Conservation (phyloP, 2,329 filamentous ascomycete genomes). For the Orbilia brochopaga region DNA sequence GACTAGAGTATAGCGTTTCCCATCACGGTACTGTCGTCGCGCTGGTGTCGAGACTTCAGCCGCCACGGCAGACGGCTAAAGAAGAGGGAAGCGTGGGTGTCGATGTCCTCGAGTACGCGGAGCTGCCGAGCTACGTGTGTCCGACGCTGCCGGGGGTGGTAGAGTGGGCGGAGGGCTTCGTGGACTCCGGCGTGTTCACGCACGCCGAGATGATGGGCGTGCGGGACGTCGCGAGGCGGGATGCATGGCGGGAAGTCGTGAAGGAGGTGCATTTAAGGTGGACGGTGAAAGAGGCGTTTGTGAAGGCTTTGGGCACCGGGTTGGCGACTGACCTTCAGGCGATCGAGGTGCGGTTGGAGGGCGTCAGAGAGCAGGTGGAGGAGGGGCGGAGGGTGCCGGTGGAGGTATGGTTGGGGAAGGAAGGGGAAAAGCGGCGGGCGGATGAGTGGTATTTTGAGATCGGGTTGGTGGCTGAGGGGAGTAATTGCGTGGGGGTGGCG, state of each 20-base stretch:
- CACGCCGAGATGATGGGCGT: slow-evolving; percentile 46
- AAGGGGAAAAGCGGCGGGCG: slow-evolving; percentile 18
- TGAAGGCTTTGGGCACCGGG: slow-evolving; percentile 54
- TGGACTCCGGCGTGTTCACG: slow-evolving; percentile 51
- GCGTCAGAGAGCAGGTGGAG: slow-evolving; percentile 37
- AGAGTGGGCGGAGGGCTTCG: slow-evolving; percentile 50
- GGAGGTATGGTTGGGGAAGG: slow-evolving; percentile 48
- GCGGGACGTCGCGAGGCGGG: slow-evolving; percentile 7
- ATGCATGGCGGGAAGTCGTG: slow-evolving; percentile 24
- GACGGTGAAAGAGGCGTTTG: slow-evolving; percentile 55
- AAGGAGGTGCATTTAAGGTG: slow-evolving; percentile 53
- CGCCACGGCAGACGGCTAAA: slow-evolving; percentile 19
- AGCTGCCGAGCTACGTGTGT: slow-evolving; percentile 40
- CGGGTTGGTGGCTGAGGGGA: slow-evolving; percentile 47
- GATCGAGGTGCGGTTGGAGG: slow-evolving; percentile 52
- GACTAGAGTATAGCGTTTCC: slow-evolving; percentile 54
- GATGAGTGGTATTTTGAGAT: slow-evolving; percentile 51
- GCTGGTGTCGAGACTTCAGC: slow-evolving; percentile 16
- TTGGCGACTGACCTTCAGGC: slow-evolving; percentile 52
- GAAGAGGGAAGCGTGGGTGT: slow-evolving; percentile 48
- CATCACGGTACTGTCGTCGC: slow-evolving; percentile 52
- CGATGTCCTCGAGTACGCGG: slow-evolving; percentile 24
- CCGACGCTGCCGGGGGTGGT: slow-evolving; percentile 47
- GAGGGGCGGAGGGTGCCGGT: slow-evolving; percentile 26
- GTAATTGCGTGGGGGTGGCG: slow-evolving; percentile 33